These are phyloP conservation scores for Kalaharituber pfeilii DNA, from an alignment of 2,329 filamentous ascomycete species.

Conservation along the genomic window DNA sequence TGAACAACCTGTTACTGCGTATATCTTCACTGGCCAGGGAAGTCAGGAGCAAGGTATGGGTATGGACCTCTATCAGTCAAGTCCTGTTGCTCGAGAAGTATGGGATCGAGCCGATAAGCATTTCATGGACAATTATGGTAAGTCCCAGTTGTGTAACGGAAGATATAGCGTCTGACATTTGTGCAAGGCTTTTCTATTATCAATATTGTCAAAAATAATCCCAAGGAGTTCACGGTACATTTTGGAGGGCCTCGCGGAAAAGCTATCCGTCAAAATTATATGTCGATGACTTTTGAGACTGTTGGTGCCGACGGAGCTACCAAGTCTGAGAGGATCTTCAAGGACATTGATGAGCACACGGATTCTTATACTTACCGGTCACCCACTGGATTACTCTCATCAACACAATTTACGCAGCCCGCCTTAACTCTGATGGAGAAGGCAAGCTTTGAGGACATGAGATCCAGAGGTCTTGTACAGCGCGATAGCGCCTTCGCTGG, in stretches of 20 bases:
- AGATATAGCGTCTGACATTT: conserved; percentile 7
- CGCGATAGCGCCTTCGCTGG: conserved; percentile 94
- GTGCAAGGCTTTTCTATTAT: conserved; percentile 90
- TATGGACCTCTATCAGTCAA: conserved; percentile 94
- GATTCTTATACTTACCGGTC: conserved; percentile 95
- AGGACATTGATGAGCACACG: conserved; percentile 83
- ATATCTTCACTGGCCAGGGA: conserved; percentile 95
- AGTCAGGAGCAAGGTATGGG: conserved; percentile 99
- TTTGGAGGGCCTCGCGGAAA: conserved; percentile 95
- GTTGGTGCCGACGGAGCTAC: conserved; percentile 77
- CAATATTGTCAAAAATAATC: conserved; percentile 98
- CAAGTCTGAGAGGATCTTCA: conserved; percentile 99
- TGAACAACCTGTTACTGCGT: conserved; percentile 89
- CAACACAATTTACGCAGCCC: conserved; percentile 96
- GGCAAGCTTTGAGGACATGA: conserved; percentile 98
- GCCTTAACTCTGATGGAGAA: conserved; percentile 98
- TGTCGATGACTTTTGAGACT: conserved; percentile 99
- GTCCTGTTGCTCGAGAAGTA: conserved; percentile 83
- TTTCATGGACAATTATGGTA: conserved; percentile 96
- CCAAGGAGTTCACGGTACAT: conserved; percentile 94
- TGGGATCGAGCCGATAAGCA: conserved; percentile 98
- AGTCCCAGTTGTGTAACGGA: conserved; percentile 25
- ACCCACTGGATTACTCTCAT: conserved; percentile 81
- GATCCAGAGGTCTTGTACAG: conserved; percentile 85
- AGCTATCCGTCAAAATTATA: conserved; percentile 96